A percentile compares a stretch with the other conserved stretches of the same genome.
These are phyloP conservation scores for Leishmania tarentolae DNA, from an alignment of 208 protist genomes.

Conservation along the genomic window DNA sequence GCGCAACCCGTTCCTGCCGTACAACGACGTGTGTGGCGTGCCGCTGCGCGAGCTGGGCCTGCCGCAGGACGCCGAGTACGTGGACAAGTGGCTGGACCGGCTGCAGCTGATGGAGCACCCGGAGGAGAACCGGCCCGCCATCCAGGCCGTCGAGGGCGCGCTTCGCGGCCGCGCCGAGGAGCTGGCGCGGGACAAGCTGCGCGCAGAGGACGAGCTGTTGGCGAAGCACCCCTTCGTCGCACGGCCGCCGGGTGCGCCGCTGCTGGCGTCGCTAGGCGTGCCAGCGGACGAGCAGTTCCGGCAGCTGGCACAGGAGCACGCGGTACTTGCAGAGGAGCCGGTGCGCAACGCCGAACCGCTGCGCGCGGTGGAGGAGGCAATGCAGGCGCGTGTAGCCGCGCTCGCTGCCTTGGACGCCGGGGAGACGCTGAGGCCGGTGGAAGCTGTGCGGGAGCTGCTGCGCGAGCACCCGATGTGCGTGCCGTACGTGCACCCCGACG, in stretches of 20 bases:
- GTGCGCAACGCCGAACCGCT: neutral
- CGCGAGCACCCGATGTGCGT: conserved; percentile 10
- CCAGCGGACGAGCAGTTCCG: neutral
- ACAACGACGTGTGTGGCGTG: conserved; percentile 38
- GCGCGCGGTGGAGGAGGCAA: neutral
- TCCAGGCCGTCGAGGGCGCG: conserved; percentile 39
- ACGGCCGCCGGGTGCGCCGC: conserved; percentile 27
- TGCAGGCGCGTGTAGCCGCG: conserved; percentile 13
- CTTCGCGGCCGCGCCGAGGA: conserved; percentile 41
- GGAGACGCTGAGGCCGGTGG: conserved; percentile 5
- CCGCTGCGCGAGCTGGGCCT: conserved; percentile 54
- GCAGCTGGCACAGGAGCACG: neutral
- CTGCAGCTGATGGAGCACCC: conserved; percentile 29
- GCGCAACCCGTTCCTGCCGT: conserved; percentile 59
- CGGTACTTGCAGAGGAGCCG: neutral
- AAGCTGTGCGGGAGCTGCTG: neutral
- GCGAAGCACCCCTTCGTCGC: conserved; percentile 41
- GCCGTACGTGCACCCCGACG: conserved; percentile 37
- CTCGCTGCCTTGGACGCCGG: conserved; percentile 12
- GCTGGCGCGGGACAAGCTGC: conserved; percentile 32
- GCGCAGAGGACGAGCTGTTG: conserved; percentile 14
- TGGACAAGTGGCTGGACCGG: conserved; percentile 9
- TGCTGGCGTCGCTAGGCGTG: neutral
- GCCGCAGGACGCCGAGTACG: conserved; percentile 11
- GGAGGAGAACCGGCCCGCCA: conserved; percentile 30